phyloP scores from a whole-genome alignment of 345 rosid species.

The Lepidium aucheri region DNA sequence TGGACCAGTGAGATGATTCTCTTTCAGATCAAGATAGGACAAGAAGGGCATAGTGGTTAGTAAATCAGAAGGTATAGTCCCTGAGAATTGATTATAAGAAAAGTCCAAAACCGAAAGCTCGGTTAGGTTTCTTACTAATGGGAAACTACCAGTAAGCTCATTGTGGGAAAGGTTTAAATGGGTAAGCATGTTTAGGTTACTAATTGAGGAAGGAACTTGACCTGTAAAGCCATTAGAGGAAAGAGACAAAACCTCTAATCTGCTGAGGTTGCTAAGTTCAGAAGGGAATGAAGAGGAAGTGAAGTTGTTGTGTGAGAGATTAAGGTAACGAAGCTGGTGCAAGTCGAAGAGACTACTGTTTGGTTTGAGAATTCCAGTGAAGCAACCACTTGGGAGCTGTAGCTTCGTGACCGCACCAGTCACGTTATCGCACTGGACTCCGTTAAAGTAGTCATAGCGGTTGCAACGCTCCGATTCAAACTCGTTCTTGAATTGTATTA shows the following conservation, averaged over 20 bases:
- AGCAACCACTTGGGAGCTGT: neutral
- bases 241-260: conserved; percentile 9
- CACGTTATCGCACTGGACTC: neutral
- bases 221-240: neutral
- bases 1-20: conserved; percentile 4
- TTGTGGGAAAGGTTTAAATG: conserved; percentile 7
- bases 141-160: conserved; percentile 7
- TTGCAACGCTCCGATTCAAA: neutral
- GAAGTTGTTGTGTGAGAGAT: conserved; percentile 11
- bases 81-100: conserved; percentile 1
- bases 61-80: conserved; percentile 6
- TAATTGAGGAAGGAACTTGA: conserved; percentile 10
- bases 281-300: conserved; percentile 6
- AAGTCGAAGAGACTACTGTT: conserved; percentile 1
- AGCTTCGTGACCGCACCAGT: conserved; percentile 3
- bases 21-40: neutral
- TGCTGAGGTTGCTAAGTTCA: neutral
- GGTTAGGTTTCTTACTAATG: neutral
- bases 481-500: neutral
- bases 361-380: neutral
- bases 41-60: conserved; percentile 1
- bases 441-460: neutral
- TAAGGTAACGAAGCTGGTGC: conserved; percentile 3
- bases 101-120: neutral
- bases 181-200: neutral